Evolutionary conservation across 176 grass and related monocot species (phyloP), one percentile per base, ranked within the genome.

Genomic region (Triticum urartu): DNA sequence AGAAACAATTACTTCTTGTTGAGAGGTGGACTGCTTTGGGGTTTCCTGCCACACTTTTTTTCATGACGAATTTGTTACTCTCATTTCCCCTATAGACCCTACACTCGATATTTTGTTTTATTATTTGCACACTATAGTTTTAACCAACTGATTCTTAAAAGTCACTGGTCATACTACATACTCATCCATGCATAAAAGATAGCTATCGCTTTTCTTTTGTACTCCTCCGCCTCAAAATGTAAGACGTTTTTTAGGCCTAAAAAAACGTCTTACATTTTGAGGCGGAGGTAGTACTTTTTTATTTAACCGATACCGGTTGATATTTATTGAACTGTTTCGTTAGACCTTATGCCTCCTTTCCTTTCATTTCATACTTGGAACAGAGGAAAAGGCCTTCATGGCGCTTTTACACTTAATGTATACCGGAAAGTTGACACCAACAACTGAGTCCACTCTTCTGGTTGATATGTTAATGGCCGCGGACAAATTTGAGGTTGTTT

Each of bases 341-440:
- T 71, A 39, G 38, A 39, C 18, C 17, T 69, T 69, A 36, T 36
- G 66, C 33, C 33, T 33, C 12, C 12, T 85, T 24, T 48, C 33
- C 39, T 28, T 82, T 82, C 35, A 64, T 33, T 84, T 71, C 34
- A 32, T 83, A 67, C 65, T 60, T 93, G 84, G 47, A 90, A 86
- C 88, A 94, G 94, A 97, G 89, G 94, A 97, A 88, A 88, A 81
- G 72, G 91, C 91, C 72, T 86, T 97, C 60, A 97, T 89, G 79
- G 91, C 92, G 73, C 91, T 97, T 71, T 40, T 71, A n/a, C 35
- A 6, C 68, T 71, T 71, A n/a, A 71, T 40, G 35, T 71, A 71
- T 71, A 40, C 33, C 36, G 68, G 68, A 20, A 70, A 70, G 36
- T 39, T 70, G 34, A 21, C 34, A 70, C 33, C 67, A 70, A 70